These are phyloP conservation scores for Sporothrix pseudoabietina DNA, from an alignment of 2,329 filamentous ascomycete genomes.

Conservation along the genomic window DNA sequence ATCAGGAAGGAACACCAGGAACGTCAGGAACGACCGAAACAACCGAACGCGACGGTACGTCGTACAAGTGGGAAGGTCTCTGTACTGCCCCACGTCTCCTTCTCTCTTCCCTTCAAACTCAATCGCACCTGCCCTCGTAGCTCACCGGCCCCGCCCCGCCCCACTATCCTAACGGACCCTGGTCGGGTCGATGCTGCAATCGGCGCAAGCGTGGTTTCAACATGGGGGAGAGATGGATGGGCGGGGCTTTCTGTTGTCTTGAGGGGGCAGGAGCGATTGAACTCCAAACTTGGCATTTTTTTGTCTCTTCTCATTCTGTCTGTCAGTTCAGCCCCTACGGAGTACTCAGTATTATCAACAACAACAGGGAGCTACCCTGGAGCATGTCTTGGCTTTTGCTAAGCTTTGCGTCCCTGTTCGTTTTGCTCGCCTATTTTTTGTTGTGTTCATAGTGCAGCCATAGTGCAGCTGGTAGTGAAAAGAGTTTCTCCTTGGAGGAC, in stretches of 20 bases:
- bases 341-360: background rate
- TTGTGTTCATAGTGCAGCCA: background rate
- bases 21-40: conserved; percentile 19
- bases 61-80: background rate
- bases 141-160: background rate
- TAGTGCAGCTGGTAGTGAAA: background rate
- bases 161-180: conserved; percentile 3
- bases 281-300: background rate
- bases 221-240: conserved; percentile 23
- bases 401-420: conserved; percentile 11
- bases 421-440: background rate
- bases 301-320: background rate
- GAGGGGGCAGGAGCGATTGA: background rate
- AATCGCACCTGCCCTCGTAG: background rate
- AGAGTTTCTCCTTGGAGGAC: conserved; percentile 4
- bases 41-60: background rate
- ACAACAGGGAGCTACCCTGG: background rate
- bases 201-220: conserved; percentile 24
- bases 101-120: background rate
- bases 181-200: conserved; percentile 21
- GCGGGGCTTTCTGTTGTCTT: background rate
- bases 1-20: conserved; percentile 9
- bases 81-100: no score
- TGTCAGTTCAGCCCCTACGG: background rate
- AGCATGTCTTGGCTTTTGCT: conserved; percentile 5